Percentiles rank a stretch among this genome's conserved stretches.
phyloP scores from a whole-genome alignment of 352 stramenopile species.

The Globisporangium uncinulatum region DNA sequence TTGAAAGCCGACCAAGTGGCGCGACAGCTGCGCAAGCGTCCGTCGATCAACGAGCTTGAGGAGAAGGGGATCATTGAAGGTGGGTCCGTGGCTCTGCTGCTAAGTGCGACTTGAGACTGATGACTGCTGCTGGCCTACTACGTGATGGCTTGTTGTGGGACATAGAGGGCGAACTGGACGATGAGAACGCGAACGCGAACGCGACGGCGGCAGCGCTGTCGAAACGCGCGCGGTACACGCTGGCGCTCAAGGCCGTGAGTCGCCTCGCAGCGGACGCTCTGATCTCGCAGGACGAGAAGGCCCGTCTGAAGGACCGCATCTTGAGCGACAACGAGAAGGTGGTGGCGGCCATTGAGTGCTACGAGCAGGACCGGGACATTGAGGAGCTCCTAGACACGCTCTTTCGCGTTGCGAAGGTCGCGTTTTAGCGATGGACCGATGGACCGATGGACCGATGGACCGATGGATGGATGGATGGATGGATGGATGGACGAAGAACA shows the following conservation, averaged over 20 bases:
- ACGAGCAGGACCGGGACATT: slow-evolving; percentile 78
- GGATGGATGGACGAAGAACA: no score
- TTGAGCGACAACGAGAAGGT: slow-evolving; percentile 75
- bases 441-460: no score
- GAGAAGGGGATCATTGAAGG: slow-evolving; percentile 74
- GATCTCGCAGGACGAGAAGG: slow-evolving; percentile 72
- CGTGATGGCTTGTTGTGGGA: no score
- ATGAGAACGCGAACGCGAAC: slow-evolving; percentile 24
- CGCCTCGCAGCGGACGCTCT: slow-evolving; percentile 80
- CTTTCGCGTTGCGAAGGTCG: slow-evolving; percentile 67
- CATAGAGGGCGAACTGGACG: slow-evolving; percentile 61
- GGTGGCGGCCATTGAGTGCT: slow-evolving; percentile 70
- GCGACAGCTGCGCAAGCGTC: slow-evolving; percentile 62
- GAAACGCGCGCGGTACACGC: slow-evolving; percentile 63
- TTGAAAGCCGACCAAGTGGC: slow-evolving; percentile 66
- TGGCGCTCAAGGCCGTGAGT: slow-evolving; percentile 71
- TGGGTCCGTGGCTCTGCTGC: slow-evolving; percentile 13
- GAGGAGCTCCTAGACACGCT: slow-evolving; percentile 83
- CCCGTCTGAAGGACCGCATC: slow-evolving; percentile 79
- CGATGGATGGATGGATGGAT: no score
- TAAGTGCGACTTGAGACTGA: neutral
- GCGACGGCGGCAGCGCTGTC: slow-evolving; percentile 44
- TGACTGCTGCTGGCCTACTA: neutral
- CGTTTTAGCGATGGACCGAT: neutral
- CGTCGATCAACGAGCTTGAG: slow-evolving; percentile 65